Evolutionary conservation across 2,329 filamentous ascomycete species (phyloP), one percentile per base, ranked within the genome.

Genomic region (Sordariomycetes sp.): DNA sequence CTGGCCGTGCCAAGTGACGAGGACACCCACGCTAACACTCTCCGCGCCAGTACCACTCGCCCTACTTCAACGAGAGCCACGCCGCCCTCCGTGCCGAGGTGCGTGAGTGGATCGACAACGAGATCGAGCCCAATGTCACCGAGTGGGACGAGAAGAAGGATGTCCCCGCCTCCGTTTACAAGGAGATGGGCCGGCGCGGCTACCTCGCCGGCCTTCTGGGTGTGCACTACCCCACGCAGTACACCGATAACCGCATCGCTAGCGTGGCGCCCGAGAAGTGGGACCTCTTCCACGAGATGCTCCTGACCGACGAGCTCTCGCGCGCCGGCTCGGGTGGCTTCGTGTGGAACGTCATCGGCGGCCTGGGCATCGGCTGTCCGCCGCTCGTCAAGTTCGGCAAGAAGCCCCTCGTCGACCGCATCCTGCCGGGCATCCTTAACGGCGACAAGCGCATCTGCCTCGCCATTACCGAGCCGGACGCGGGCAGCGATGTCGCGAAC

Each of bases 271-370:
- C 89, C 0, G 90, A 97, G 75, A 87, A 94, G 71, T 99, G 93
- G 93, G 94, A 99, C 76, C 83, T 96, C 52, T 99, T 97, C 85
- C 94, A 99, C 75, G 94, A 99, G 80, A 82, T 97, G 83, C 80
- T 97, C 52, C 71, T 99, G 60, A 97, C 93, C 1, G 94, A 99
- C 65, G 94, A 99, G 80, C 77, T 99, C 52, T 96, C 90, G 46
- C 89, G 94, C 58, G 79, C 85, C 55, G 94, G 87, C 59, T 95
- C 89, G 54, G 94, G 94, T 67, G 94, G 94, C 60, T 88, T 97
- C 62, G 91, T 97, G 24, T 97, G 94, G 94, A 96, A 96, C 72
- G 77, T 97, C 66, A 87, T 97, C 62, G 94, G 93, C 65, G 94
- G 94, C n/a, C 97, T 90, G 70, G 93, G 91, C 58, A 99, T 99